A percentile compares a stretch with the other conserved stretches of the same genome.
Evolutionary conservation across 495 filamentous ascomycete genomes (phyloP).

Genomic region (Xylaria venustula): DNA sequence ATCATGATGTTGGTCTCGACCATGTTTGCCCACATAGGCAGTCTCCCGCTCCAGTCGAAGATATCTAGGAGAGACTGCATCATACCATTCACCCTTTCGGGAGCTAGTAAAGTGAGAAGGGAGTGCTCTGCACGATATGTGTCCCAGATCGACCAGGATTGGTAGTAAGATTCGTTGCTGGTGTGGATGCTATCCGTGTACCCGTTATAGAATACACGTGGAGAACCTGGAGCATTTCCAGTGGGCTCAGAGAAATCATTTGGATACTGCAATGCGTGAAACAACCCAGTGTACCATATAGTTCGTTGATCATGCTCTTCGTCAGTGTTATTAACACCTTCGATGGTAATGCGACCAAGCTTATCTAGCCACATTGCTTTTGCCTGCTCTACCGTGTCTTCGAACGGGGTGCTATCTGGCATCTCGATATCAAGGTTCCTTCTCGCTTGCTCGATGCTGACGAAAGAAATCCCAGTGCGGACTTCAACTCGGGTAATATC

Average conservation of each 20-base stretch:
- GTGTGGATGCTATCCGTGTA: constrained; percentile 31
- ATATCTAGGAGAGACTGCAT: constrained; percentile 31
- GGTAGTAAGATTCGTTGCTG: constrained; percentile 32
- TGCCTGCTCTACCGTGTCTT: constrained; percentile 22
- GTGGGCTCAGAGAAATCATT: constrained; percentile 34
- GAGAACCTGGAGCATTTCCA: background rate
- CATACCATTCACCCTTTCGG: constrained; percentile 32
- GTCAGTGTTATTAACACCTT: constrained; percentile 29
- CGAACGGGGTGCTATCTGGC: constrained; percentile 24
- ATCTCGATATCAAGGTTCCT: constrained; percentile 33
- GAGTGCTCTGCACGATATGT: constrained; percentile 34
- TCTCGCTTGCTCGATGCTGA: constrained; percentile 34
- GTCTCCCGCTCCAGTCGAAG: constrained; percentile 32
- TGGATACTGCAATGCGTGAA: constrained; percentile 32
- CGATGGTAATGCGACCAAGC: constrained; percentile 28
- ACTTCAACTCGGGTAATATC: constrained; percentile 25
- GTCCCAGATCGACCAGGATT: constrained; percentile 38
- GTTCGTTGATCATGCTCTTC: constrained; percentile 28
- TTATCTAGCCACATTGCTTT: constrained; percentile 32
- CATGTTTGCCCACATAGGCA: constrained; percentile 36
- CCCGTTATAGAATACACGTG: constrained; percentile 30
- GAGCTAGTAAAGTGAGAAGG: constrained; percentile 27
- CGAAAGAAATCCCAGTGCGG: constrained; percentile 30
- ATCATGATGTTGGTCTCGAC: constrained; percentile 38
- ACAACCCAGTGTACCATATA: constrained; percentile 34